A percentile compares a stretch with the other conserved stretches of the same genome.
Evolutionary conservation across 495 filamentous ascomycete genomes (phyloP).

Genomic region (Parmelia sp.): DNA sequence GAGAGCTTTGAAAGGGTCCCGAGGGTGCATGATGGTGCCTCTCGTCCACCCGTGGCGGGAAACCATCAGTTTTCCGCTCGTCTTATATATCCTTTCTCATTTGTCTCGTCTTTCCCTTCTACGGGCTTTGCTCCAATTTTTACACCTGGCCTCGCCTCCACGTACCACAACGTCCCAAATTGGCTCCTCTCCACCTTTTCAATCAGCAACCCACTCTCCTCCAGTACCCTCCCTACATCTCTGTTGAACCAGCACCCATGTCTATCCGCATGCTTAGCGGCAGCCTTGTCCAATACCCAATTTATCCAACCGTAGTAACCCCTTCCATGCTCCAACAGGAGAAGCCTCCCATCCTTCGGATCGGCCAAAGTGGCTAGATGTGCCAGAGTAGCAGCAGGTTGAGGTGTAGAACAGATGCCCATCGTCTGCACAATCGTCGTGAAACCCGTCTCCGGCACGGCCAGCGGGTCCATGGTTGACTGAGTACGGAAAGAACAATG

Average conservation of each 20-base stretch:
- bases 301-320: constrained; percentile 75
- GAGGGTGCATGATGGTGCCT: no score
- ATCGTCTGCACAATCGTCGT: constrained; percentile 91
- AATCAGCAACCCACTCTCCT: constrained; percentile 76
- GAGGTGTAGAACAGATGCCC: constrained; percentile 79
- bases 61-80: no score
- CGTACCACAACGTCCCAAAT: constrained; percentile 69
- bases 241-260: constrained; percentile 98
- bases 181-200: constrained; percentile 62
- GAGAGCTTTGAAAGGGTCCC: no score
- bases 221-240: constrained; percentile 75
- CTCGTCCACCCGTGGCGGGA: no score
- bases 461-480: constrained; percentile 31
- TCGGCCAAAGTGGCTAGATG: constrained; percentile 38
- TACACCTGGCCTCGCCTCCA: constrained; percentile 37
- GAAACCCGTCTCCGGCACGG: constrained; percentile 39
- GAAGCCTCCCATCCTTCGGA: constrained; percentile 57
- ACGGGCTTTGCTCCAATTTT: not conserved
- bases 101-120: not conserved
- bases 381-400: constrained; percentile 46
- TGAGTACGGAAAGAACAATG: constrained; percentile 41
- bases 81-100: not conserved
- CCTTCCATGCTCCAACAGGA: constrained; percentile 88
- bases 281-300: constrained; percentile 65
- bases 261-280: constrained; percentile 67